These are phyloP conservation scores for Penicillium sp. DNA, from an alignment of 2,329 filamentous ascomycete species.

Conservation along the genomic window DNA sequence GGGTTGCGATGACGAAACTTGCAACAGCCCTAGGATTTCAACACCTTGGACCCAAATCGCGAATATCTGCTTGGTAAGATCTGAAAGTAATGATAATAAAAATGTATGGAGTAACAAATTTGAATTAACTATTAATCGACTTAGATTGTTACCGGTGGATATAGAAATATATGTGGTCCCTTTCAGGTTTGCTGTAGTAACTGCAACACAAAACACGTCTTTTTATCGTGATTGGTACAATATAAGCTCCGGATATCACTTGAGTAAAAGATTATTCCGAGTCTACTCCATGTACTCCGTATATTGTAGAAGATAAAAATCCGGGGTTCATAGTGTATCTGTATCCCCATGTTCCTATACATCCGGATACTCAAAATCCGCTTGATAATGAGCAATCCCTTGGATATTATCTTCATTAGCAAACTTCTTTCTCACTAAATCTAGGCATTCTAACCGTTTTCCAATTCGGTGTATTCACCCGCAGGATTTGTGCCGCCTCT, in stretches of 20 bases:
- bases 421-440: neutral
- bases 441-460: neutral
- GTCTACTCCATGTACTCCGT: neutral
- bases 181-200: neutral
- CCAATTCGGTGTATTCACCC: neutral
- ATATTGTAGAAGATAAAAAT: neutral
- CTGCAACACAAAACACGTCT: neutral
- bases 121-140: neutral
- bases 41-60: neutral
- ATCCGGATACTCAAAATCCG: neutral
- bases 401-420: neutral
- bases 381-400: neutral
- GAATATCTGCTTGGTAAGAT: slow-evolving; percentile 1
- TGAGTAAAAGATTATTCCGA: neutral
- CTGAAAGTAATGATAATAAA: neutral
- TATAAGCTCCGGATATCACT: neutral
- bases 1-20: slow-evolving; percentile 23
- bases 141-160: too few species aligned
- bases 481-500: neutral
- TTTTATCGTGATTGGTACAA: neutral
- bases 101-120: too few species aligned
- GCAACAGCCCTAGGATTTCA: slow-evolving; percentile 4
- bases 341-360: neutral
- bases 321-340: neutral
- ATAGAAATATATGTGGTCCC: too few species aligned